These are phyloP conservation scores for Orychophragmus violaceus DNA, from an alignment of 345 rosid genomes.

Conservation along the genomic window DNA sequence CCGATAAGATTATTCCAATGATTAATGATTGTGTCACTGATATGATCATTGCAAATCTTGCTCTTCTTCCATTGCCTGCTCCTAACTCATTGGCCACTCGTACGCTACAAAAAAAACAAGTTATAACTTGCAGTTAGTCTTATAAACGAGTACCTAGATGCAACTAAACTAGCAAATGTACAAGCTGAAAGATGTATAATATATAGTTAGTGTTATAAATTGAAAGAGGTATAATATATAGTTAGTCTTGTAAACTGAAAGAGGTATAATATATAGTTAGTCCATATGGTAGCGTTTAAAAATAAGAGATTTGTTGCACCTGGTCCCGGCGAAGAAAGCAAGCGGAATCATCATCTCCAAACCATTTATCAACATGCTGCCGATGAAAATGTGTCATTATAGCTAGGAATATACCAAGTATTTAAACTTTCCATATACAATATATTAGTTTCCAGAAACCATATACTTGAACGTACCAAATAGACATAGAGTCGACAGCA, in stretches of 20 bases:
- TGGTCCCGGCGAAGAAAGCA: conserved; percentile 66
- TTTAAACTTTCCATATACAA: no score
- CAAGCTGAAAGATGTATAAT: no score
- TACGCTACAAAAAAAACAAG: conserved; percentile 25
- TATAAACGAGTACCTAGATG: no score
- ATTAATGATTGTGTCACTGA: conserved; percentile 49
- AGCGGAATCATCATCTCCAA: conserved; percentile 91
- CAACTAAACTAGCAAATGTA: no score
- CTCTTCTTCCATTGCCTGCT: conserved; percentile 12
- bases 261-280: no score
- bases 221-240: no score
- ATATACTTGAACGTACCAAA: conserved; percentile 35
- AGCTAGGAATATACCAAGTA: no score
- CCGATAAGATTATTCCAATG: conserved; percentile 55
- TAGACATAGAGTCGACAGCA: conserved; percentile 47
- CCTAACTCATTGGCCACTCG: conserved; percentile 49
- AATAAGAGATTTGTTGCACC: background rate
- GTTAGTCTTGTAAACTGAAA: no score
- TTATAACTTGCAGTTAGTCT: no score
- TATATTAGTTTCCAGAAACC: background rate
- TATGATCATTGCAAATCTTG: conserved; percentile 61
- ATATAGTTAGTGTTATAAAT: no score
- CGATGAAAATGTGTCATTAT: background rate
- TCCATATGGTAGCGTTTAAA: no score
- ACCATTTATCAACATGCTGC: conserved; percentile 73